Base-by-base conservation (phyloP, 2,329 filamentous ascomycete species). In the Penicillium sp. region DNA sequence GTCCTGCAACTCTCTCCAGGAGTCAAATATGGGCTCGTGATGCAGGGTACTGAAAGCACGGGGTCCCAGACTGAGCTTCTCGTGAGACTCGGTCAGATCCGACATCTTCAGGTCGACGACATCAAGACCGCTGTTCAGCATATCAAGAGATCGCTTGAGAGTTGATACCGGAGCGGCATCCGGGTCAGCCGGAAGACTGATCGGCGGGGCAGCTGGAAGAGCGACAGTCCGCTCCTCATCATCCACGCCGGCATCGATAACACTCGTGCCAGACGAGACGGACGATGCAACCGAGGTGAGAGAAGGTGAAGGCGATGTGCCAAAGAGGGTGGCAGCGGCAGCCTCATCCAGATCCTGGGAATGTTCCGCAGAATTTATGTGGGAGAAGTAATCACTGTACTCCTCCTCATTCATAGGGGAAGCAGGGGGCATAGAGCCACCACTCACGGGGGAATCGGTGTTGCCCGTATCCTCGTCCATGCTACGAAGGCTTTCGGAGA, bases 1-100 rank as follows among this genome's bases (percentile, higher is more conserved):
- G 64, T 84, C 89, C 64, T 77, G 77, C 61, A 81, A 68, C 49
- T 80, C 78, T 64, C 78, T 78, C 62, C 86, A 85, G 71, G 74
- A 73, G 35, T 72, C 70, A 49, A 70, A 64, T 42, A 72, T 65
- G 44, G 62, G 55, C 48, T 73, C 73, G 42, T 71, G 61, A 27
- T 63, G 57, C 46, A 67, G 60, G 22, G 55, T 54, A 11, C 56
- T 40, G 18, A 63, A 41, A n/a, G 59, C 44, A 32, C 55, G 60
- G 43, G 56, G 58, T 40, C 47, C 57, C 42, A 61, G 55, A 29
- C 57, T 62, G 49, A 81, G 80, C 57, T 81, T 77, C 43, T 61
- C 58, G 7, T 66, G 64, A 35, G 56, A 60, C 42, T 66, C 62
- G 34, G 55, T 61, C 43, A 64, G 45, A 48, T 64, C 60, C 14